Base-by-base conservation (phyloP, 2,329 filamentous ascomycete species). In the Alternaria brassicae region DNA sequence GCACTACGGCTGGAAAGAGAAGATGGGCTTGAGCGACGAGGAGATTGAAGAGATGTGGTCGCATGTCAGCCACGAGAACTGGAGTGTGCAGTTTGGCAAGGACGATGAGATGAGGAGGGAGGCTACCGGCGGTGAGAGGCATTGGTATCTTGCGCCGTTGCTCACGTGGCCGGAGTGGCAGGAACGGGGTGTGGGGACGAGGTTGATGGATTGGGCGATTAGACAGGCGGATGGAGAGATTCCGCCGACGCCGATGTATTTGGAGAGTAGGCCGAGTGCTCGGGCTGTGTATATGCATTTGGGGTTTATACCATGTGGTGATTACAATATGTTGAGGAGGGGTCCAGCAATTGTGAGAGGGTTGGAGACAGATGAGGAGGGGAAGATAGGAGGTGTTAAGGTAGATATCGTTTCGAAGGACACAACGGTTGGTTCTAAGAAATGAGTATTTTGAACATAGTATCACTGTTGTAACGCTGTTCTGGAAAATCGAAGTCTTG, bases 81-180 rank as follows among this genome's bases (percentile, higher is more conserved):
- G 74, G 72, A 66, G 69, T 21, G 62, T 23, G 0, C n/a, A 45
- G 4, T 56, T 71, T n/a, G 60, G 7, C 0, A 60, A 53, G 3
- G 50, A 71, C 23, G 74, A 77, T 36, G 58, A 53, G 2, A 25
- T 57, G 2, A 56, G 74, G 30, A 45, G 25, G 10, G 56, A 64
- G 6, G 21, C 70, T 2, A 9, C 74, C 25, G 59, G 58, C 0
- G 68, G 62, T 0, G 63, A 75, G 19, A 37, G 42, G 58, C 74
- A 77, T 58, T 77, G 74, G 74, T 75, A 67, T 66, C 66, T 77
- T 9, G 68, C 66, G 44, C 62, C 69, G 23, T 34, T 77, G n/a
- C 40, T 72, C 4, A 71, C 65, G 6, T 75, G 59, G 63, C 73
- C 73, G 0, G 67, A 72, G 47, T 76, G 48, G 32, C 74, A 75